Evolutionary conservation across 768 basidiomycete genomes (phyloP).

Genomic region (Amanita molliuscula): DNA sequence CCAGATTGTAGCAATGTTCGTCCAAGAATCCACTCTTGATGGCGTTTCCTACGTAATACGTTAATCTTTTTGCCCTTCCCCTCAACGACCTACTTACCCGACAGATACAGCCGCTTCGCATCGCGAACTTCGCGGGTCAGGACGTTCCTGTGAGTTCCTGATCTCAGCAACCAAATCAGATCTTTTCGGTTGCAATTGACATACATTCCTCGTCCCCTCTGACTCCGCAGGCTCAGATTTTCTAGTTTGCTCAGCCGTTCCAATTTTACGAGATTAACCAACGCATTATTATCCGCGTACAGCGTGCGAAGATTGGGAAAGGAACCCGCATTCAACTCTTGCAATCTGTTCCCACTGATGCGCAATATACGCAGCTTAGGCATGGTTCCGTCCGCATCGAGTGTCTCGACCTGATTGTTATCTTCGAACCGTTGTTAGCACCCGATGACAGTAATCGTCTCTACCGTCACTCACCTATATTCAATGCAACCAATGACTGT

Average conservation of each 20-base stretch:
- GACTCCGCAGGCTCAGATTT: conserved; percentile 86
- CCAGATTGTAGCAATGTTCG: conserved; percentile 78
- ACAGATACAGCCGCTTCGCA: conserved; percentile 90
- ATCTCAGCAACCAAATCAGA: conserved; percentile 9
- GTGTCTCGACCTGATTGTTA: conserved; percentile 50
- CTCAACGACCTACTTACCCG: conserved; percentile 47
- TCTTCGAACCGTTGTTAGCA: conserved; percentile 34
- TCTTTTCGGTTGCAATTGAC: conserved; percentile 24
- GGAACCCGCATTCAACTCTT: conserved; percentile 47
- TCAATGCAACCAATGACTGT: conserved; percentile 59
- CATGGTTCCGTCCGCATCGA: conserved; percentile 49
- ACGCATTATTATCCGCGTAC: conserved; percentile 81
- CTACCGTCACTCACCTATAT: conserved; percentile 58
- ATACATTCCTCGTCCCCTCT: conserved; percentile 67
- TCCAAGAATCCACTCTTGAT: conserved; percentile 49
- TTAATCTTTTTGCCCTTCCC: conserved; percentile 10
- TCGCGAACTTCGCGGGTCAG: conserved; percentile 73
- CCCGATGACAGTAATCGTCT: conserved; percentile 8
- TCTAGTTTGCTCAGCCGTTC: conserved; percentile 65
- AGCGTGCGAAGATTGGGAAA: conserved; percentile 77
- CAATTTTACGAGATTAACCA: conserved; percentile 40
- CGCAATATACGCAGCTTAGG: conserved; percentile 74
- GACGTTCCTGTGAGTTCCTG: conserved; percentile 22
- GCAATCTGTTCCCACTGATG: conserved; percentile 72
- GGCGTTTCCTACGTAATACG: conserved; percentile 53